A percentile compares a stretch with the other conserved stretches of the same genome.
These are phyloP conservation scores for Cladosporium sphaerospermum DNA, from an alignment of 2,329 filamentous ascomycete genomes.

Conservation along the genomic window DNA sequence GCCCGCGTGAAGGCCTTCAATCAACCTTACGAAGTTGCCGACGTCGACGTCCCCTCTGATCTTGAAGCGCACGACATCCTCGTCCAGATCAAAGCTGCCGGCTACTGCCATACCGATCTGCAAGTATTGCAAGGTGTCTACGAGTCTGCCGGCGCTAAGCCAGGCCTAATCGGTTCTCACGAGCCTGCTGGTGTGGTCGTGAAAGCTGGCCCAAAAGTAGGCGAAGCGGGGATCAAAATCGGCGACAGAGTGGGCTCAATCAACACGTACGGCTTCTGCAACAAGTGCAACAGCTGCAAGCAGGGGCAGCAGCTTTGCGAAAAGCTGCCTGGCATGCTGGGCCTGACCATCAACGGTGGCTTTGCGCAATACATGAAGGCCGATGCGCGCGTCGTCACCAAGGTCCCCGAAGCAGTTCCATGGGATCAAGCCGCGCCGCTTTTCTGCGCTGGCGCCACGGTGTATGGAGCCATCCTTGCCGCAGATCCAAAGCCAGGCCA, in stretches of 20 bases:
- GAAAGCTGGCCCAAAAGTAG: constrained; percentile 3
- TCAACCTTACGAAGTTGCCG: constrained; percentile 11
- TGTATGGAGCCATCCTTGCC: constrained; percentile 34
- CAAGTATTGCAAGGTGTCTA: constrained; percentile 11
- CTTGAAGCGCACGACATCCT: constrained; percentile 10
- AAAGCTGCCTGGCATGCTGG: constrained; percentile 11
- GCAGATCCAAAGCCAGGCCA: constrained; percentile 22
- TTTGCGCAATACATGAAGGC: constrained; percentile 11
- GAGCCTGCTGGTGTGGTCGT: constrained; percentile 10
- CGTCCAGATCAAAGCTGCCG: constrained; percentile 11
- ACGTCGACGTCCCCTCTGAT: constrained; percentile 7
- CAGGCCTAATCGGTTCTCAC: constrained; percentile 7
- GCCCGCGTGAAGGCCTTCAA: constrained; percentile 12
- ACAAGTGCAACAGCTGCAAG: constrained; percentile 11
- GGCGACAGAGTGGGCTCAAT: constrained; percentile 10
- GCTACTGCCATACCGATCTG: constrained; percentile 12
- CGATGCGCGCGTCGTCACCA: constrained; percentile 24
- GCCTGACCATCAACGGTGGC: constrained; percentile 10
- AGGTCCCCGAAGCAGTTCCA: constrained; percentile 43
- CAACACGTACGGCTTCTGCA: constrained; percentile 10
- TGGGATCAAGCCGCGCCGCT: constrained; percentile 51
- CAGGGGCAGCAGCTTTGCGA: constrained; percentile 7
- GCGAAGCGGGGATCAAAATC: constrained; percentile 2
- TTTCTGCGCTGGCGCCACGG: constrained; percentile 57
- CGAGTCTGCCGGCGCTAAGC: constrained; percentile 9